A percentile compares a stretch with the other conserved stretches of the same genome.
These are phyloP conservation scores for Moesziomyces antarcticus DNA, from an alignment of 1,284 basidiomycete genomes.

Conservation along the genomic window DNA sequence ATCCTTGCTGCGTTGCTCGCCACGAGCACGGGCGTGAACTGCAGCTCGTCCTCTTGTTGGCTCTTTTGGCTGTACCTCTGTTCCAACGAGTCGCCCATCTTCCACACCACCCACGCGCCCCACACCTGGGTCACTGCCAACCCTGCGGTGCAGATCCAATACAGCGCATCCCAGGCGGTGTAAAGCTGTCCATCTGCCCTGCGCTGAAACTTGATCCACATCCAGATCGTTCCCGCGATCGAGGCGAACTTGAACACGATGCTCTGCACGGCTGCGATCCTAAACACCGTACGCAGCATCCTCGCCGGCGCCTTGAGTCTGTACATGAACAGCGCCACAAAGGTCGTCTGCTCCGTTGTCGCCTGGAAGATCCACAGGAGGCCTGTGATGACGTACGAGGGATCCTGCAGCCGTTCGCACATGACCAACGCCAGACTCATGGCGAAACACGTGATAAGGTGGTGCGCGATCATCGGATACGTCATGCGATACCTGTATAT, in stretches of 20 bases:
- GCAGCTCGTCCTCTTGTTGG: not conserved
- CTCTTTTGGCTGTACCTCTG: conserved; percentile 20
- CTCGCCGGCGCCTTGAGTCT: conserved; percentile 14
- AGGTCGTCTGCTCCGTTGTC: conserved; percentile 43
- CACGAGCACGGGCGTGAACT: not conserved
- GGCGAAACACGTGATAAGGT: conserved; percentile 40
- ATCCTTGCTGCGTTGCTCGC: too few relatives aligned
- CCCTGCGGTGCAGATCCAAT: conserved; percentile 33
- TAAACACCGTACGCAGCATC: conserved; percentile 14
- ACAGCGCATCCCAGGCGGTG: conserved; percentile 23
- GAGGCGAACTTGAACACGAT: conserved; percentile 42
- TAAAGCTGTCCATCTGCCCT: not conserved
- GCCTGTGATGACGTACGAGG: conserved; percentile 26
- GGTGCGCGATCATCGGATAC: conserved; percentile 40
- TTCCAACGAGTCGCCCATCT: conserved; percentile 28
- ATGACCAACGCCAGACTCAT: conserved; percentile 31
- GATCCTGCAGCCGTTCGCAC: conserved; percentile 27
- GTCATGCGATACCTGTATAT: conserved; percentile 43
- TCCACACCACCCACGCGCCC: conserved; percentile 38
- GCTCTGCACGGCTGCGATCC: conserved; percentile 32
- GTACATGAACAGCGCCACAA: conserved; percentile 43
- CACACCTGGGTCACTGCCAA: conserved; percentile 34
- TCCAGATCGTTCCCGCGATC: conserved; percentile 24
- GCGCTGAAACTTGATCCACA: conserved; percentile 32
- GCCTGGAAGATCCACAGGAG: conserved; percentile 45